Percentiles rank a stretch among this genome's conserved stretches.
These are phyloP conservation scores for Cicer bijugum DNA, from an alignment of 306 rosid genomes.

Conservation along the genomic window DNA sequence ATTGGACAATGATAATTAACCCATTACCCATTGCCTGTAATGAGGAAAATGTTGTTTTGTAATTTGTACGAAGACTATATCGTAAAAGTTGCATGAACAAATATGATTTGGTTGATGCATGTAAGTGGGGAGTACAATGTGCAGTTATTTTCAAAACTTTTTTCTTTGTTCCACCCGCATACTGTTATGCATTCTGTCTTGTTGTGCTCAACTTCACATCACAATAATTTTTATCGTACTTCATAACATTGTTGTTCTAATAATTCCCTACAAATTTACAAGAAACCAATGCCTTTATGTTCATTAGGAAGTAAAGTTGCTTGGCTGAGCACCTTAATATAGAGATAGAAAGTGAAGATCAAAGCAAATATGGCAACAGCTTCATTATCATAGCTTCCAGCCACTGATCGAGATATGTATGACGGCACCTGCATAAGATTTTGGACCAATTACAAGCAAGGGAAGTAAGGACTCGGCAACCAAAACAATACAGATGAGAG, in stretches of 20 bases:
- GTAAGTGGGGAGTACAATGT: background rate
- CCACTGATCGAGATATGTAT: constrained; percentile 96
- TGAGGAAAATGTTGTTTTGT: background rate
- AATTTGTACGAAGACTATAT: background rate
- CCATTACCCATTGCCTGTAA: background rate
- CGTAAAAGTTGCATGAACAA: background rate
- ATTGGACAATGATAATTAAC: constrained; percentile 17
- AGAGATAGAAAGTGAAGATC: constrained; percentile 94
- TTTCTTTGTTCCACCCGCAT: background rate
- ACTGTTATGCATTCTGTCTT: background rate
- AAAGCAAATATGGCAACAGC: constrained; percentile 99
- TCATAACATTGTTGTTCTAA: constrained; percentile 12
- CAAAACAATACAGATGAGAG: constrained; percentile 28
- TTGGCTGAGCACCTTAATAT: constrained; percentile 75
- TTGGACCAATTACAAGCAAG: constrained; percentile 33
- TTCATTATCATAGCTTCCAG: constrained; percentile 99
- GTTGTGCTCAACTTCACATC: background rate
- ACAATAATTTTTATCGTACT: background rate
- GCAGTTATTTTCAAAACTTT: constrained; percentile 7
- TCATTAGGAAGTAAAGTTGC: constrained; percentile 17
- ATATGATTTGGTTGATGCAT: constrained; percentile 2
- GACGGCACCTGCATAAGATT: constrained; percentile 82
- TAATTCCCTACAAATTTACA: constrained; percentile 17
- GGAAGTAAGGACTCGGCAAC: background rate
- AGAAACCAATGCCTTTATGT: constrained; percentile 2